phyloP scores from a whole-genome alignment of 768 basidiomycete genomes.

The Lactarius sanguifluus region DNA sequence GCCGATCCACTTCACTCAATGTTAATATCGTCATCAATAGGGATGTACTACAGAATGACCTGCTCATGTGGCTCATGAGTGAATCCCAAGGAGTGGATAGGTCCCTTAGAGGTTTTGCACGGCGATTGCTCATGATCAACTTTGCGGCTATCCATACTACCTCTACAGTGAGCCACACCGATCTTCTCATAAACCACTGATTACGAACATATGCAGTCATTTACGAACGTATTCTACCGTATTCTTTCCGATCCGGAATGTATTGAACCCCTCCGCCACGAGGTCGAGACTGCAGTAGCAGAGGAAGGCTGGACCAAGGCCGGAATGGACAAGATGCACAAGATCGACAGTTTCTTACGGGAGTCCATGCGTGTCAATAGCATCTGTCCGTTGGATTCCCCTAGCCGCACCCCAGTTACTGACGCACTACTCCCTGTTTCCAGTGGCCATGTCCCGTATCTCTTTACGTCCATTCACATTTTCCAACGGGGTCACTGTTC shows the following conservation, averaged over 20 bases:
- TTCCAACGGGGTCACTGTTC: slow-evolving; percentile 40
- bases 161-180: slow-evolving; percentile 32
- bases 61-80: slow-evolving; percentile 45
- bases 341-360: slow-evolving; percentile 34
- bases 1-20: background rate
- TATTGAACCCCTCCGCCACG: slow-evolving; percentile 31
- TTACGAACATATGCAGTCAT: background rate
- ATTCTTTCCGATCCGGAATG: slow-evolving; percentile 32
- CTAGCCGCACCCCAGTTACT: background rate
- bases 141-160: slow-evolving; percentile 41
- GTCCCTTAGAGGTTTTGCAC: slow-evolving; percentile 34
- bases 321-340: slow-evolving; percentile 29
- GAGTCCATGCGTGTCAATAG: slow-evolving; percentile 30
- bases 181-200: background rate
- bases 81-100: slow-evolving; percentile 36
- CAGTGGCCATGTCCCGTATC: slow-evolving; percentile 30
- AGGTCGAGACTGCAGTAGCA: slow-evolving; percentile 26
- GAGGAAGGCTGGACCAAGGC: slow-evolving; percentile 28
- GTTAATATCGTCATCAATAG: slow-evolving; percentile 1
- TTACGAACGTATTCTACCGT: slow-evolving; percentile 27
- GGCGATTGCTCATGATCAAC: slow-evolving; percentile 40
- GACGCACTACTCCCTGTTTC: background rate
- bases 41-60: slow-evolving; percentile 40
- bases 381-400: background rate
- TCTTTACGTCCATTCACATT: slow-evolving; percentile 34